Conservation (phyloP, 2,329 filamentous ascomycete species). For the Atkinsonella texensis region DNA sequence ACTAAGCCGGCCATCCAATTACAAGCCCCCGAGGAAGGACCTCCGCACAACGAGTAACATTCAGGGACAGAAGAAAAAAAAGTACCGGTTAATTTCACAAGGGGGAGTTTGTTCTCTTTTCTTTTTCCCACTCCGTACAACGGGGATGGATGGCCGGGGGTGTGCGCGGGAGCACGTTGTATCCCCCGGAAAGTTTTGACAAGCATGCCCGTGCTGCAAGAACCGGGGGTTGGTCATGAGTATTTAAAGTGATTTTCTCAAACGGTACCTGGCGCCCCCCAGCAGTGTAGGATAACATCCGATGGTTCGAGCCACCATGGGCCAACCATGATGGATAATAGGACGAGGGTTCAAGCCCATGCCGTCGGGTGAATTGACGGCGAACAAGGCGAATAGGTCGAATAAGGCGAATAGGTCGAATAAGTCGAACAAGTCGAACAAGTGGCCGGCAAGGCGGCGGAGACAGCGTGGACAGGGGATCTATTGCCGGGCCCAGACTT, state of each 20-base stretch:
- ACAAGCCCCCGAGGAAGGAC: slow-evolving; percentile 1
- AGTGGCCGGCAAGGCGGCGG: neutral
- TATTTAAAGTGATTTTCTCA: neutral
- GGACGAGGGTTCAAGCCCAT: neutral
- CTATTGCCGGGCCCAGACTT: slow-evolving; percentile 2
- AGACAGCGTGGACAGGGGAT: neutral
- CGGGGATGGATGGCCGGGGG: slow-evolving; percentile 3
- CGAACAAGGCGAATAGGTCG: neutral
- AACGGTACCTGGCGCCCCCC: neutral
- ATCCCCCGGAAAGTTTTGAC: neutral
- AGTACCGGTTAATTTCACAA: neutral
- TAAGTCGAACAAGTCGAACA: neutral
- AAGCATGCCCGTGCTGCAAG: neutral
- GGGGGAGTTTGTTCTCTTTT: slow-evolving; percentile 5
- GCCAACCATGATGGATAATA: neutral
- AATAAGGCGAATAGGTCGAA: neutral
- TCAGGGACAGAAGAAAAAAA: slow-evolving; percentile 1
- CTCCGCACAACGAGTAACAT: neutral
- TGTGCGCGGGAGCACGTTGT: slow-evolving; percentile 2
- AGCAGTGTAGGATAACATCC: neutral
- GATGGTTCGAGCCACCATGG: slow-evolving; percentile 6
- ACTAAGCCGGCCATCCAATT: neutral
- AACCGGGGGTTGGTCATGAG: slow-evolving; percentile 1
- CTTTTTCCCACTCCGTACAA: slow-evolving; percentile 8
- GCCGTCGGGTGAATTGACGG: too few relatives aligned